A percentile compares a stretch with the other conserved stretches of the same genome.
These are phyloP conservation scores for Chrysanthemum makinoi DNA, from an alignment of 129 eudicot genomes.

Conservation along the genomic window DNA sequence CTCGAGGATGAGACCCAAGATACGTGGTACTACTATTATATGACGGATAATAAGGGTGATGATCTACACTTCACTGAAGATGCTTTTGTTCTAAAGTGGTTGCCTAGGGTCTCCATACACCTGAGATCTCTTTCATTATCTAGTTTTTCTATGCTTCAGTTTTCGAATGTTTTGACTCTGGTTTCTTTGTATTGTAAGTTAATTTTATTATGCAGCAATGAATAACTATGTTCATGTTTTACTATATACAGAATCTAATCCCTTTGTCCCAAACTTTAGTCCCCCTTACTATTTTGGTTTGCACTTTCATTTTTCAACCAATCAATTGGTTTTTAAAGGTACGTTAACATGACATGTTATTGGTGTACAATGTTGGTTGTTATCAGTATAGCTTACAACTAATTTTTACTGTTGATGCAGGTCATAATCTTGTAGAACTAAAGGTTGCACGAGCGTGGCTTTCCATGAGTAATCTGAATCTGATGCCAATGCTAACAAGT, in stretches of 20 bases:
- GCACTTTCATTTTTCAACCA: no score
- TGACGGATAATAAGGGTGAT: not conserved
- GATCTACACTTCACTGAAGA: not conserved
- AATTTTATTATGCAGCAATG: no score
- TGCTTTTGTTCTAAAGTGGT: not conserved
- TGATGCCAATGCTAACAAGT: not conserved
- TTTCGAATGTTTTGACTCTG: not conserved
- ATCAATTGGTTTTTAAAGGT: no score
- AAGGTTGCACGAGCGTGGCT: not conserved
- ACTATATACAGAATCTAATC: no score
- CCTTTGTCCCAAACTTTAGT: no score
- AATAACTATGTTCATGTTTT: no score
- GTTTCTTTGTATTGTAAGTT: not conserved
- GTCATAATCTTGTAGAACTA: not conserved
- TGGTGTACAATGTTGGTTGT: not conserved
- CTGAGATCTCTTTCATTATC: not conserved
- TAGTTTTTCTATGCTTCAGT: not conserved
- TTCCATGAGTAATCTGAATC: not conserved
- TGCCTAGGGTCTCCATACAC: not conserved
- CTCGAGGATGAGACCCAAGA: not conserved
- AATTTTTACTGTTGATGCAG: not conserved
- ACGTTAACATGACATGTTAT: no score
- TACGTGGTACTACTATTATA: no score
- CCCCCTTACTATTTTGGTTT: no score
- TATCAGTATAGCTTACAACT: not conserved